Evolutionary conservation across 2,329 filamentous ascomycete genomes (phyloP).

Genomic region (Thielaviopsis populi): DNA sequence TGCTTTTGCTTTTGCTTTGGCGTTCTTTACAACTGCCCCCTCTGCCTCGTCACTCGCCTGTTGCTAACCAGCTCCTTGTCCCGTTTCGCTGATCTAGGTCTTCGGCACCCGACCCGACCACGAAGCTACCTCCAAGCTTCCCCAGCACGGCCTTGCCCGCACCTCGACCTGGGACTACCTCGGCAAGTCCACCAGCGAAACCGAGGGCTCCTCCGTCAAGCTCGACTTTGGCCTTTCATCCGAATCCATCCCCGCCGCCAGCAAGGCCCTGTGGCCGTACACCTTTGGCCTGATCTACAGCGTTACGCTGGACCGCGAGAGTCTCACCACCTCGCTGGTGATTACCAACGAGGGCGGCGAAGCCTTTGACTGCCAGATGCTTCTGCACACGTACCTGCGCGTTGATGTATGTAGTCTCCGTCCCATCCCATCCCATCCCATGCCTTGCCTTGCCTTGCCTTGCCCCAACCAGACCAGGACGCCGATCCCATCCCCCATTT

Average conservation of each 20-base stretch:
- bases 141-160: constrained; percentile 91
- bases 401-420: constrained; percentile 58
- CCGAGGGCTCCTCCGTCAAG: constrained; percentile 52
- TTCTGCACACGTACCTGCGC: constrained; percentile 82
- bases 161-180: constrained; percentile 86
- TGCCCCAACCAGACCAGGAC: too few relatives aligned
- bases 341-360: constrained; percentile 74
- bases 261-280: constrained; percentile 63
- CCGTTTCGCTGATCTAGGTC: constrained; percentile 35
- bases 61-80: not conserved
- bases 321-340: constrained; percentile 65
- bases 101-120: constrained; percentile 72
- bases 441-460: too few relatives aligned
- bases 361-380: constrained; percentile 78
- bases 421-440: too few relatives aligned
- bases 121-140: constrained; percentile 61
- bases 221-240: constrained; percentile 86
- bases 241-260: constrained; percentile 51
- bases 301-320: constrained; percentile 63
- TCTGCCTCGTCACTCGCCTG: not conserved
- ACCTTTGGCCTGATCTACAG: constrained; percentile 87
- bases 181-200: constrained; percentile 53
- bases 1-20: not conserved
- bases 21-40: not conserved
- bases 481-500: not conserved